Percentiles rank a stretch among this genome's conserved stretches.
Evolutionary conservation across 176 grass and related monocot genomes (phyloP).

Genomic region (Urochloa ruziziensis): DNA sequence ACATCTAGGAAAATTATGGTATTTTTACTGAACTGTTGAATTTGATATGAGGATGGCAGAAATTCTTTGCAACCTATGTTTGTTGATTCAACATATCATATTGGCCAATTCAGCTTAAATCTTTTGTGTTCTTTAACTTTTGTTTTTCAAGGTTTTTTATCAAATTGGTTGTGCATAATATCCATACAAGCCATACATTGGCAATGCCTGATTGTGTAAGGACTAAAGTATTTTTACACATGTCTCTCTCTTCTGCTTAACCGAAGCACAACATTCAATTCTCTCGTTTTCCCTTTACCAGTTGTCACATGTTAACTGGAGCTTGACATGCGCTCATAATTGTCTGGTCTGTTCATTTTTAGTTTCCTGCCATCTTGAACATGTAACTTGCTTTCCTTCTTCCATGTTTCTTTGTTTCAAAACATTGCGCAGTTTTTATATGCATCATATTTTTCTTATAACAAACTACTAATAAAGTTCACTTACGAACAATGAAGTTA

Average conservation of each 20-base stretch:
- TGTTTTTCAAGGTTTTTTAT: neutral
- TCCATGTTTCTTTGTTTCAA: neutral
- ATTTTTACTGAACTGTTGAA: neutral
- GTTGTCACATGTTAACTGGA: neutral
- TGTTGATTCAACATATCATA: neutral
- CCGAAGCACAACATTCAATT: neutral
- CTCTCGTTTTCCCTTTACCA: neutral
- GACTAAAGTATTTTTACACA: neutral
- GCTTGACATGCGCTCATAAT: neutral
- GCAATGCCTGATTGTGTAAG: neutral
- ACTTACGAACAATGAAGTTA: neutral
- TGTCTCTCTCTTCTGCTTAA: neutral
- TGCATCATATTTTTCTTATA: neutral
- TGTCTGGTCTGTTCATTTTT: neutral
- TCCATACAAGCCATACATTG: neutral
- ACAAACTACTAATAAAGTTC: neutral
- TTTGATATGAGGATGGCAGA: neutral
- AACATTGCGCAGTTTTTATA: neutral
- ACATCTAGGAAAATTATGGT: neutral
- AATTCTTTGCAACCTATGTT: neutral
- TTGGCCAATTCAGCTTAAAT: neutral
- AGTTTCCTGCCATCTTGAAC: neutral
- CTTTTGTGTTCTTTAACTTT: neutral
- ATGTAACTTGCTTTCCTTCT: neutral
- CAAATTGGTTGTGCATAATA: neutral